Conservation (phyloP, 331 rosid species). For the Stylosanthes scabra region DNA sequence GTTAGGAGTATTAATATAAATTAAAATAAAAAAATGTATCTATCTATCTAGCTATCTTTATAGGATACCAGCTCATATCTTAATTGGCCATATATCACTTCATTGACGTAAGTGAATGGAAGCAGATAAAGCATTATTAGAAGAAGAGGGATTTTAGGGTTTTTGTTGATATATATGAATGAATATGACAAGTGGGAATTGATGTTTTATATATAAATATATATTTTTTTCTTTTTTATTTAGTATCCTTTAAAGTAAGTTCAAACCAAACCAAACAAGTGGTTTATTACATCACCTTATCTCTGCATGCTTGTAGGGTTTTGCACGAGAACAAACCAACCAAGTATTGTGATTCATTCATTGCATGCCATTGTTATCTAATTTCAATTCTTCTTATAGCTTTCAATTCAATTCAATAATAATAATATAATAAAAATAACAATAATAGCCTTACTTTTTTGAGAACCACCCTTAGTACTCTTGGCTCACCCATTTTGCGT, state of each 20-base stretch:
- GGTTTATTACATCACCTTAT: conserved; percentile 51
- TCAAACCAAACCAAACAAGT: conserved; percentile 27
- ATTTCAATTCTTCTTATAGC: not conserved
- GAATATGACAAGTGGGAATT: conserved; percentile 1
- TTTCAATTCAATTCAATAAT: conserved; percentile 19
- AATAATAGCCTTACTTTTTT: conserved; percentile 15
- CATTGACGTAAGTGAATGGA: conserved; percentile 15
- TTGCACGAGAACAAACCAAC: conserved; percentile 27
- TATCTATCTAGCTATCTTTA: too few relatives aligned
- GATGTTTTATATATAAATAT: too few relatives aligned
- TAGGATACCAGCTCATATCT: too few relatives aligned
- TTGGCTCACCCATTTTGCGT: conserved; percentile 44
- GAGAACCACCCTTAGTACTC: not conserved
- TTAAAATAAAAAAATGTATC: too few relatives aligned
- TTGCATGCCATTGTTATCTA: conserved; percentile 39
- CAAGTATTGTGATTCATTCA: conserved; percentile 29
- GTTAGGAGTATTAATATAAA: too few relatives aligned
- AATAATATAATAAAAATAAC: too few relatives aligned
- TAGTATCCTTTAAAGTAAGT: conserved; percentile 17
- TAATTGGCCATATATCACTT: not conserved
- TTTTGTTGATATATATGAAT: too few relatives aligned
- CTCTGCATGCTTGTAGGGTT: conserved; percentile 16
- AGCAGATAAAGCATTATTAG: conserved; percentile 34
- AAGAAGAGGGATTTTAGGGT: conserved; percentile 30
- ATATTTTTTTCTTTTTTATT: not conserved